Conservation (phyloP, 495 filamentous ascomycete genomes). For the Terfezia boudieri region DNA sequence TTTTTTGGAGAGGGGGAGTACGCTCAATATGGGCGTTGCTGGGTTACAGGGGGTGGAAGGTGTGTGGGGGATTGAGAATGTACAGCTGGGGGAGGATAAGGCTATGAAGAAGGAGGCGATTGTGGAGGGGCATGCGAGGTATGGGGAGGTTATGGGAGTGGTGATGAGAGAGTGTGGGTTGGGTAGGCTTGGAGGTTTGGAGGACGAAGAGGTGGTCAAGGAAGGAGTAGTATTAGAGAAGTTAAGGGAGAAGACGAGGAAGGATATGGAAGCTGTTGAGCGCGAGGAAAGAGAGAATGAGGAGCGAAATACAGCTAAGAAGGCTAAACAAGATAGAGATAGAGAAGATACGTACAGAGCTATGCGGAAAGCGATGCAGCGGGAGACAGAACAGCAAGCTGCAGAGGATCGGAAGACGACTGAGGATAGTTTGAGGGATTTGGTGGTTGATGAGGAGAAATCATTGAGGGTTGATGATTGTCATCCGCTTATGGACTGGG, state of each 20-base stretch:
- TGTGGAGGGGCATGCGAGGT: constrained; percentile 16
- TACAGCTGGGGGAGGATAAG: constrained; percentile 5
- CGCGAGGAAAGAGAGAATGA: background rate
- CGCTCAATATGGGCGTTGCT: constrained; percentile 13
- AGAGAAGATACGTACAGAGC: background rate
- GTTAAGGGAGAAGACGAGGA: constrained; percentile 2
- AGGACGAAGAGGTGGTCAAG: constrained; percentile 8
- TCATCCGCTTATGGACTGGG: background rate
- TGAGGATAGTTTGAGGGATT: background rate
- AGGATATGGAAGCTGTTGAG: constrained; percentile 1
- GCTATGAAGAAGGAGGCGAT: constrained; percentile 1
- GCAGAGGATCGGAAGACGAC: background rate
- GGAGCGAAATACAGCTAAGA: background rate
- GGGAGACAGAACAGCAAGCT: background rate
- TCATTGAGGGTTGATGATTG: background rate
- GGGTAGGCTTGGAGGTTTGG: constrained; percentile 1
- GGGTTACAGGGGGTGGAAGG: constrained; percentile 9
- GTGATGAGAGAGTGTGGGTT: constrained; percentile 7
- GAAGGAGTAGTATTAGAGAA: constrained; percentile 3
- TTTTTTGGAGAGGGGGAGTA: constrained; percentile 16
- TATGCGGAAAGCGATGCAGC: background rate
- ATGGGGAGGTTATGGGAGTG: constrained; percentile 9
- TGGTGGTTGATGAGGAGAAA: background rate
- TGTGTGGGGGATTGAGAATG: constrained; percentile 12
- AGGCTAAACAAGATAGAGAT: background rate